Evolutionary conservation across 768 basidiomycete genomes (phyloP), one percentile per base, ranked within the genome.

Genomic region (Fomitopsis serialis): DNA sequence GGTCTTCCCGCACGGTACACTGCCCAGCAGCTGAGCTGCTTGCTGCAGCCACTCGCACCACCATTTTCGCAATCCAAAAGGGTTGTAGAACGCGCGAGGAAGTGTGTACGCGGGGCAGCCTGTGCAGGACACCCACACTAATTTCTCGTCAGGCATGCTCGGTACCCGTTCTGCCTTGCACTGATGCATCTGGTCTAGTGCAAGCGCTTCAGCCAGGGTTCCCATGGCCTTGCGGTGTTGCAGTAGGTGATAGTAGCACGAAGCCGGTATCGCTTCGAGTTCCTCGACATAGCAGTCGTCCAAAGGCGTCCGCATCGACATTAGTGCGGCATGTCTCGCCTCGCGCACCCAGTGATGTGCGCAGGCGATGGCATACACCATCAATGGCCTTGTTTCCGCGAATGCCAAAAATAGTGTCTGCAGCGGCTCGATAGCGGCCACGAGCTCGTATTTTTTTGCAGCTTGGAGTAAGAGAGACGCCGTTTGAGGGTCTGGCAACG

Each of bases 221-320:
- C 37, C 6, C 37, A 17, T 19, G 76, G 79, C 63, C 78, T 81
- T 52, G 48, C 50, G 36, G 23, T 56, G 55, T 32, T 35, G 8
- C 45, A 59, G 25, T 2, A 59, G 34, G 15, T 45, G 45, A 17
- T 54, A 47, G 42, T 56, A 56, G 4, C 44, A 29, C 27, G 35
- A 22, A 0, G 54, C 54, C 1, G 58, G 23, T 5, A 50, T 42
- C 22, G 29, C 11, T 21, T 59, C 54, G 22, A 59, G 35, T 19
- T 42, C 13, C 1, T 22, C 2, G 27, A 19, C 21, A 24, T 54
- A 56, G 2, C 2, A 11, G 23, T 35, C 15, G 8, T 25, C 45
- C n/a, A 40, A 4, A 7, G 27, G 32, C 17, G 7, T 19, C 2
- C 19, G 8, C 12, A 40, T 6, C 17, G 58, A 70, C 67, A 29